phyloP scores from a whole-genome alignment of 305 asterid genomes.

The Solanum chacoense region DNA sequence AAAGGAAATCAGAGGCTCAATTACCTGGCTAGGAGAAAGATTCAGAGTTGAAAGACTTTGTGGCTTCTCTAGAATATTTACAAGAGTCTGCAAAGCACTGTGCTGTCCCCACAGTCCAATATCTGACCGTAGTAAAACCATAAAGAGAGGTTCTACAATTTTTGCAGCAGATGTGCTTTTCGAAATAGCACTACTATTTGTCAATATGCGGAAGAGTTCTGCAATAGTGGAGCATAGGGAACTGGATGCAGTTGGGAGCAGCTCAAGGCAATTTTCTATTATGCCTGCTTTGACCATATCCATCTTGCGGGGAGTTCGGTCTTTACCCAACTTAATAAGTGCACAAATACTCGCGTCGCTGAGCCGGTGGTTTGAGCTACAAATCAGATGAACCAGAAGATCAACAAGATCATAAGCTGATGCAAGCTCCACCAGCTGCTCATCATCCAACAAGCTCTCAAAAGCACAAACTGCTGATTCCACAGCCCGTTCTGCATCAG shows the following conservation, averaged over 20 bases:
- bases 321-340: conserved; percentile 77
- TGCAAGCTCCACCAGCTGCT: conserved; percentile 51
- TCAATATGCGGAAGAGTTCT: conserved; percentile 83
- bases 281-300: conserved; percentile 84
- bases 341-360: conserved; percentile 73
- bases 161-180: conserved; percentile 53
- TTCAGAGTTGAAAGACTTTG: conserved; percentile 53
- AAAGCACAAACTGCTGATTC: conserved; percentile 79
- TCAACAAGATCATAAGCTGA: conserved; percentile 51
- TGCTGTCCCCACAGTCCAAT: conserved; percentile 79
- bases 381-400: conserved; percentile 56
- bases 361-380: conserved; percentile 61
- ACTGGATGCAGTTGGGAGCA: conserved; percentile 62
- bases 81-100: conserved; percentile 84
- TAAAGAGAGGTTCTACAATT: conserved; percentile 73
- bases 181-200: conserved; percentile 73
- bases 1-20: conserved; percentile 62
- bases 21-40: conserved; percentile 69
- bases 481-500: conserved; percentile 46
- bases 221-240: conserved; percentile 67
- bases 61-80: conserved; percentile 85
- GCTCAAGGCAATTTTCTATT: conserved; percentile 64
- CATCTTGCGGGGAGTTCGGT: conserved; percentile 75
- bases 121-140: conserved; percentile 57
- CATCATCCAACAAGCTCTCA: conserved; percentile 68